Evolutionary conservation across 2,329 filamentous ascomycete genomes (phyloP), one percentile per base, ranked within the genome.

Genomic region (Setomelanomma holmii): DNA sequence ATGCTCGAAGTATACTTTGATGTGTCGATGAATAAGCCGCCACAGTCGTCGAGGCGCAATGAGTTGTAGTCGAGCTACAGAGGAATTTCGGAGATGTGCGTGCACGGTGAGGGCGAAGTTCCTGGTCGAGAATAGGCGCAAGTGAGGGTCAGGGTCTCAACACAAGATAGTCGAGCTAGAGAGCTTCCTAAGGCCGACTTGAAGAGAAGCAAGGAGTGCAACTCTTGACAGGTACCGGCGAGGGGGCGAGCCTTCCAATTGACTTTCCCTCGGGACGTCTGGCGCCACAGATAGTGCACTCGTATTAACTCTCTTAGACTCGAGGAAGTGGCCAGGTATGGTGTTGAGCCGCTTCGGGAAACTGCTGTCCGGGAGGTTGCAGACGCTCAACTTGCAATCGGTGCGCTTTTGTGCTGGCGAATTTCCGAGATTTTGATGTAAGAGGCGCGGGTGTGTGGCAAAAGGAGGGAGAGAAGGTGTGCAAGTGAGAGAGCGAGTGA

Each of bases 241-340:
- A 52, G 49, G 51, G 38, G 30, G 21, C 39, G 45, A 43, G 41
- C 41, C 22, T 49, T 51, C 45, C 30, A 53, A 45, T 49, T 40
- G 53, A 49, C 41, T 8, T 34, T 44, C 48, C 24, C 19, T 56
- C 43, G 38, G 44, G 48, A 36, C 19, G 16, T 4, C 14, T 19
- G 17, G 20, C 20, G 41, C 24, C 47, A 46, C 30, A 51, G 55
- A 51, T 54, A 40, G 55, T 54, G 56, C 33, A 42, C 53, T 52
- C 52, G 52, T 44, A 27, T 42, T 35, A 49, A 45, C 45, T 16
- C 27, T 22, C 40, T 45, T 45, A 49, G 44, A 42, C 49, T 51
- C 43, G 55, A 44, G 45, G 48, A 62, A 65, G 58, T 58, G 63
- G 62, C 60, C 63, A 64, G 62, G 53, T 58, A 58, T 43, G 51